Conservation (phyloP, 306 rosid species). For the Prunus mongolica region DNA sequence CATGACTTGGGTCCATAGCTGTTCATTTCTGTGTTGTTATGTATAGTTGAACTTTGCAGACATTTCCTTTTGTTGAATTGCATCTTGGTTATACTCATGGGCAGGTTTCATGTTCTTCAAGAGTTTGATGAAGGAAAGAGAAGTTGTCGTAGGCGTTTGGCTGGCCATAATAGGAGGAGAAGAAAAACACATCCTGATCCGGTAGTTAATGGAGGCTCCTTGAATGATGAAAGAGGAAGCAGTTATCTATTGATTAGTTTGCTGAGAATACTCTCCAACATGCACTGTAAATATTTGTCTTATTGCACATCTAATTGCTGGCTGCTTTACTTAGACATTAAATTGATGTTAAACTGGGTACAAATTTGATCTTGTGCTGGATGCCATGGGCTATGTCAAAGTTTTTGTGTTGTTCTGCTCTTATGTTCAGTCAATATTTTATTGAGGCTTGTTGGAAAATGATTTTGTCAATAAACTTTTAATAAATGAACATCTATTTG, state of each 20-base stretch:
- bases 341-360: conserved; percentile 2
- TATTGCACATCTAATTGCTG: conserved; percentile 9
- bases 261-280: conserved; percentile 65
- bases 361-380: background rate
- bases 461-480: background rate
- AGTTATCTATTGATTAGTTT: conserved; percentile 64
- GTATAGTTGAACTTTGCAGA: conserved; percentile 4
- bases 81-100: conserved; percentile 31
- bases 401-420: background rate
- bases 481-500: background rate
- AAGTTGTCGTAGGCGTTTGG: conserved; percentile 91
- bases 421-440: background rate
- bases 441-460: background rate
- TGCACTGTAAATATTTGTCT: conserved; percentile 59
- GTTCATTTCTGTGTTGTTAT: background rate
- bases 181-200: conserved; percentile 73
- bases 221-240: conserved; percentile 63
- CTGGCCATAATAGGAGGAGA: conserved; percentile 84
- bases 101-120: conserved; percentile 87
- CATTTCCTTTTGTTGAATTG: conserved; percentile 23
- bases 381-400: background rate
- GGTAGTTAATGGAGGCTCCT: conserved; percentile 54
- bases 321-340: conserved; percentile 15
- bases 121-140: conserved; percentile 95
- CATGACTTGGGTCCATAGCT: background rate